These are phyloP conservation scores for Jackrogersella multiformis DNA, from an alignment of 495 filamentous ascomycete species.

Conservation along the genomic window DNA sequence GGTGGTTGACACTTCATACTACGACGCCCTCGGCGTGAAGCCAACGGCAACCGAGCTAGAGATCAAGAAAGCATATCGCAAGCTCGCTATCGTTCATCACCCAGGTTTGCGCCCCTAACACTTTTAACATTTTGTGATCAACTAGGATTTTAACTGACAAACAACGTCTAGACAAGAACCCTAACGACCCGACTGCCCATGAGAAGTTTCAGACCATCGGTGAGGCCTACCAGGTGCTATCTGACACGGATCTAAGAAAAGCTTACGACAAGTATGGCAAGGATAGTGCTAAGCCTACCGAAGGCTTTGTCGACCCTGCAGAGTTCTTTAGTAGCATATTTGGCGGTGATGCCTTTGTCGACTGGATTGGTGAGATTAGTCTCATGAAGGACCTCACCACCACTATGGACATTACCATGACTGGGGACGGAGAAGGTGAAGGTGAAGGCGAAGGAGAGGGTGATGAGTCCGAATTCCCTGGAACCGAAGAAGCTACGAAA, in stretches of 20 bases:
- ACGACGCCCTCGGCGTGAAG: conserved; percentile 88
- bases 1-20: conserved; percentile 88
- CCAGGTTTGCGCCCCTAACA: conserved; percentile 54
- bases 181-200: conserved; percentile 93
- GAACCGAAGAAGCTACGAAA: conserved; percentile 50
- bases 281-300: conserved; percentile 83
- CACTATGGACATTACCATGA: conserved; percentile 90
- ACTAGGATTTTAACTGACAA: conserved; percentile 1
- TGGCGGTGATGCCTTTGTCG: conserved; percentile 93
- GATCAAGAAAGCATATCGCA: conserved; percentile 99
- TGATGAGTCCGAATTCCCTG: conserved; percentile 55
- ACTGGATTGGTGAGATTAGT: conserved; percentile 90
- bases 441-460: conserved; percentile 58
- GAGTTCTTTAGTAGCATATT: conserved; percentile 99
- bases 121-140: no score
- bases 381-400: conserved; percentile 91
- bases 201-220: conserved; percentile 94
- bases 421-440: conserved; percentile 48
- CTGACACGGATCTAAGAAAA: conserved; percentile 81
- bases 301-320: conserved; percentile 93
- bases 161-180: conserved; percentile 85
- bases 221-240: conserved; percentile 97
- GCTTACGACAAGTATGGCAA: conserved; percentile 98
- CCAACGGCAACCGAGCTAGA: conserved; percentile 92
- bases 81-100: conserved; percentile 82